Conservation (phyloP, 1,284 basidiomycete genomes). For the Mycosarcoma mackinlayi region DNA sequence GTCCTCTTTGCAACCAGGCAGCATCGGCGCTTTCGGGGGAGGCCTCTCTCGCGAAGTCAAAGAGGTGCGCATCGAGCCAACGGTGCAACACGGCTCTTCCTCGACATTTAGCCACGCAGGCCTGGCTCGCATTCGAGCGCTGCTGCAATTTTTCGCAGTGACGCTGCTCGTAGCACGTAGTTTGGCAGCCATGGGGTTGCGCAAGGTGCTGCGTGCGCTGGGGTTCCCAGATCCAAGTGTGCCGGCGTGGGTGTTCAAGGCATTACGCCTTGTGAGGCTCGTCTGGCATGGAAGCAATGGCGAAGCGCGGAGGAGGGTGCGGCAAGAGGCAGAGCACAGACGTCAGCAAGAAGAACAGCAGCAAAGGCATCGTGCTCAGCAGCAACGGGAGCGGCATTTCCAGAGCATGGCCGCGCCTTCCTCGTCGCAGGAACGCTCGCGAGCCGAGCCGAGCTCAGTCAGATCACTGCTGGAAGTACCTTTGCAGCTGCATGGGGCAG, state of each 20-base stretch:
- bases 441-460: not conserved
- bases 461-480: not conserved
- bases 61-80: slow-evolving; percentile 44
- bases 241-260: slow-evolving; percentile 29
- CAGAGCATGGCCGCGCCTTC: not conserved
- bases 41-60: slow-evolving; percentile 49
- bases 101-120: slow-evolving; percentile 22
- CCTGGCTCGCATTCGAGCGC: slow-evolving; percentile 18
- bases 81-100: slow-evolving; percentile 7
- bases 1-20: not conserved
- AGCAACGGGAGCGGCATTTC: not conserved
- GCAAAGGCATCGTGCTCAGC: slow-evolving; percentile 5
- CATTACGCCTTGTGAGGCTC: slow-evolving; percentile 51
- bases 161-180: slow-evolving; percentile 23
- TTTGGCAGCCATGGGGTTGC: slow-evolving; percentile 8
- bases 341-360: slow-evolving; percentile 10
- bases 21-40: not conserved
- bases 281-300: slow-evolving; percentile 65
- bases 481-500: too few species aligned
- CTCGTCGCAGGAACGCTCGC: too few species aligned
- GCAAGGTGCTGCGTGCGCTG: slow-evolving; percentile 8
- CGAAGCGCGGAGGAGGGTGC: slow-evolving; percentile 40
- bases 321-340: slow-evolving; percentile 10
- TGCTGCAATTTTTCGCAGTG: slow-evolving; percentile 14
- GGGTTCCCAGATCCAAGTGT: slow-evolving; percentile 32